These are phyloP conservation scores for Cyberlindnera americana DNA, from an alignment of 805 yeast species.

Conservation along the genomic window DNA sequence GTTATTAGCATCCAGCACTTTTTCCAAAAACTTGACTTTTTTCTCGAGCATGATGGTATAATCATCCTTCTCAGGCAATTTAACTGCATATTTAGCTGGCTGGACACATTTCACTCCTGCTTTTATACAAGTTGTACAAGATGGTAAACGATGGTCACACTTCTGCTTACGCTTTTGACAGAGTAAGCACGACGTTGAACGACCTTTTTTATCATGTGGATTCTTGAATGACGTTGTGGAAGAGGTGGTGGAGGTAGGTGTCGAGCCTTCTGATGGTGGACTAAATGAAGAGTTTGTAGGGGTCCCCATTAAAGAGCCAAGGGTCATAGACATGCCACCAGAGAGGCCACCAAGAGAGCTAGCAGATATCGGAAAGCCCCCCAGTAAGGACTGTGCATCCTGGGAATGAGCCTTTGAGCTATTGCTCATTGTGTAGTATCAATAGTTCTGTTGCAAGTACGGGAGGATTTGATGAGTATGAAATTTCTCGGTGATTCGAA, in stretches of 20 bases:
- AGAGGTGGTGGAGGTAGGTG: conserved; percentile 7
- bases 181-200: conserved; percentile 53
- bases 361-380: conserved; percentile 8
- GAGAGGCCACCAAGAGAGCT: neutral
- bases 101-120: conserved; percentile 61
- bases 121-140: conserved; percentile 63
- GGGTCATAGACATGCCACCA: neutral
- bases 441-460: neutral
- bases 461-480: no score
- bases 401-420: conserved; percentile 2
- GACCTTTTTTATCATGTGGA: conserved; percentile 45
- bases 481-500: conserved; percentile 5
- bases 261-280: conserved; percentile 4
- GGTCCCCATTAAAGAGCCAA: neutral
- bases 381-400: conserved; percentile 7
- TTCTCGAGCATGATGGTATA: conserved; percentile 56
- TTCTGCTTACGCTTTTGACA: conserved; percentile 59
- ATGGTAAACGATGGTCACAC: conserved; percentile 63
- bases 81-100: conserved; percentile 54
- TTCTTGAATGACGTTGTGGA: conserved; percentile 12
- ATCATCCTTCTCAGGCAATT: conserved; percentile 47
- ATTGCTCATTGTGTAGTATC: neutral
- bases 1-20: conserved; percentile 35
- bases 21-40: conserved; percentile 50
- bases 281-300: neutral